These are phyloP conservation scores for Aspergillus alliaceus DNA, from an alignment of 2,329 filamentous ascomycete species.

Conservation along the genomic window DNA sequence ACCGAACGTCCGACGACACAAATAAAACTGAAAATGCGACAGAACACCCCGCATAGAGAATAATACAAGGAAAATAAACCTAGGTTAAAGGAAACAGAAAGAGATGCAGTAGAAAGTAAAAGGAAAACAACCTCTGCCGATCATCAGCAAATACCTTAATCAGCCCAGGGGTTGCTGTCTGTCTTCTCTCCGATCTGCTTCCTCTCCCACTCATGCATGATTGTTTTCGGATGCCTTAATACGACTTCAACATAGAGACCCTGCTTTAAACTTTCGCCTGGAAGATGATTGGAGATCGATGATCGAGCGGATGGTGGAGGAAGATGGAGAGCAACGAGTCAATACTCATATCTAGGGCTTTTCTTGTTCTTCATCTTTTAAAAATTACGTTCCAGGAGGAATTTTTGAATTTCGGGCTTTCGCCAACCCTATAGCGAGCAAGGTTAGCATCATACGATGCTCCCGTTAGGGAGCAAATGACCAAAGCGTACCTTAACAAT, in stretches of 20 bases:
- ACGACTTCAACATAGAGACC: not conserved
- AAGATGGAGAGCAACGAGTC: not conserved
- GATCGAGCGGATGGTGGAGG: not conserved
- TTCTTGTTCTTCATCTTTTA: constrained; percentile 18
- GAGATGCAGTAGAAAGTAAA: constrained; percentile 12
- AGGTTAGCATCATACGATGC: constrained; percentile 13
- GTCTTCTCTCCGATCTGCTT: constrained; percentile 1
- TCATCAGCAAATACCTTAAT: not conserved
- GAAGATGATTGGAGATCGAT: not conserved
- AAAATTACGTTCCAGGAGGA: constrained; percentile 49
- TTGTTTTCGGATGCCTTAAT: not conserved
- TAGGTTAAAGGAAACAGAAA: constrained; percentile 6
- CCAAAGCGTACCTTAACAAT: constrained; percentile 63
- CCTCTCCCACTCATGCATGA: not conserved
- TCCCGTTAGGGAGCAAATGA: not conserved
- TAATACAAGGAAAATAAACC: constrained; percentile 17
- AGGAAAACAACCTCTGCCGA: constrained; percentile 1
- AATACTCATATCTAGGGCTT: not conserved
- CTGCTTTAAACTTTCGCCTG: not conserved
- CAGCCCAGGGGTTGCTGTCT: not conserved
- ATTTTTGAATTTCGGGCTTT: constrained; percentile 50
- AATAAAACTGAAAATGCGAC: constrained; percentile 9
- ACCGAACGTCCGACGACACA: constrained; percentile 1
- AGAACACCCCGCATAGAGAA: constrained; percentile 25
- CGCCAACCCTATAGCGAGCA: constrained; percentile 46